Percentiles rank a stretch among this genome's conserved stretches.
phyloP scores from a whole-genome alignment of 2,329 filamentous ascomycete species.

The Alternaria dauci region DNA sequence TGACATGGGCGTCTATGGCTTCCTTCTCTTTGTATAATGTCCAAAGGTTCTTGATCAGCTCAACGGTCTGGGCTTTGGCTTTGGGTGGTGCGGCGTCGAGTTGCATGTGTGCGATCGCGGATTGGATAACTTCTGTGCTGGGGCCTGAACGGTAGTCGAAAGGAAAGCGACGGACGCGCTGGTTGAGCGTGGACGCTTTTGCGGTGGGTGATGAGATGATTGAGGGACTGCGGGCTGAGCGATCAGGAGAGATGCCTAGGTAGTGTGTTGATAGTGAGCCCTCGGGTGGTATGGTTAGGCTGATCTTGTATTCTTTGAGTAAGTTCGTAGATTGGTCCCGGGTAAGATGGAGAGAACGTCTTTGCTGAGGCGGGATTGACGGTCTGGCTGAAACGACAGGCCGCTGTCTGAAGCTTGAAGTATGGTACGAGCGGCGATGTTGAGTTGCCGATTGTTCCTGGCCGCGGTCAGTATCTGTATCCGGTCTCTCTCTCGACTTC shows the following conservation, averaged over 20 bases:
- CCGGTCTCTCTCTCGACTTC: neutral
- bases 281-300: slow-evolving; percentile 53
- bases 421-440: slow-evolving; percentile 61
- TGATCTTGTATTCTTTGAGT: slow-evolving; percentile 61
- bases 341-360: slow-evolving; percentile 64
- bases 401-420: slow-evolving; percentile 31
- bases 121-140: slow-evolving; percentile 49
- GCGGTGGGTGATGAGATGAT: slow-evolving; percentile 67
- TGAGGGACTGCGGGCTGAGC: slow-evolving; percentile 68
- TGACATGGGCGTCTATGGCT: slow-evolving; percentile 67
- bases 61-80: slow-evolving; percentile 56
- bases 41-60: slow-evolving; percentile 64
- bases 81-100: slow-evolving; percentile 58
- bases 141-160: slow-evolving; percentile 66
- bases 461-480: slow-evolving; percentile 6
- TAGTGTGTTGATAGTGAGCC: slow-evolving; percentile 54
- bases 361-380: slow-evolving; percentile 45
- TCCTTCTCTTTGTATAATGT: slow-evolving; percentile 70
- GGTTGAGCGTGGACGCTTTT: slow-evolving; percentile 52
- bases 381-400: slow-evolving; percentile 17
- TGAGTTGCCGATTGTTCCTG: slow-evolving; percentile 48
- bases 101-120: slow-evolving; percentile 61
- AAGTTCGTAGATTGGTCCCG: slow-evolving; percentile 64
- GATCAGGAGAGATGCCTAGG: slow-evolving; percentile 71
- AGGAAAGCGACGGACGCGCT: slow-evolving; percentile 64